Evolutionary conservation across 495 filamentous ascomycete genomes (phyloP), one percentile per base, ranked within the genome.

Genomic region (Aspergillus campestris): DNA sequence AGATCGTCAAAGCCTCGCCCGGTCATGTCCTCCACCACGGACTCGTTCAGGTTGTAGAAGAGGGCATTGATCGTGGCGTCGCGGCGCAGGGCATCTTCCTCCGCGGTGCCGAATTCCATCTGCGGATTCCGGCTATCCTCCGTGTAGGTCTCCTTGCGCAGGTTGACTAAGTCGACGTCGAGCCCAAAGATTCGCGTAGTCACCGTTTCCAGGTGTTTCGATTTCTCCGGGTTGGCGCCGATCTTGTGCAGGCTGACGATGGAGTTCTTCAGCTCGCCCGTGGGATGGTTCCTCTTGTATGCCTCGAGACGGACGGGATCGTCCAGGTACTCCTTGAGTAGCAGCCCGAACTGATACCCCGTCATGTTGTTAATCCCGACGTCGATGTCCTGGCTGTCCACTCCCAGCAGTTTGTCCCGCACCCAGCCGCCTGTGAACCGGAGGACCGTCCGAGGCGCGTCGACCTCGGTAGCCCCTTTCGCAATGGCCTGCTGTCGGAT

Each of bases 371-470:
- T 92, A 68, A 99, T 94, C 27, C 85, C 88, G 32, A 91, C 85
- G 58, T 99, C 92, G 50, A 99, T 95, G 53, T 99, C 92, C 59
- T 94, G 78, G 59, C 87, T 92, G 29, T 66, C 70, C 24, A 82
- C 67, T 7, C 83, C 86, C 1, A 99, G 74, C 7, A 99, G 75
- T 72, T 95, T 97, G 72, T 99, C 92, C 33, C 92, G 82, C 27
- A 99, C 94, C 92, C 92, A 99, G n/a, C 92, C 92, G 34, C 92
- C 92, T 9, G 94, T 90, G 66, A 91, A 96, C 9, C 92, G 85
- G 12, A 99, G 50, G 5, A 70, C 61, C 0, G 64, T 66, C n/a
- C 57, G 48, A 0, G 60, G 53, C 10, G 52, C 34, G 14, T 60
- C 49, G 1, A 11, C 45, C 44, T 57, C 44, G n/a, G 27, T 47